Base-by-base conservation (phyloP, 768 basidiomycete genomes). In the Auricularia sp. region DNA sequence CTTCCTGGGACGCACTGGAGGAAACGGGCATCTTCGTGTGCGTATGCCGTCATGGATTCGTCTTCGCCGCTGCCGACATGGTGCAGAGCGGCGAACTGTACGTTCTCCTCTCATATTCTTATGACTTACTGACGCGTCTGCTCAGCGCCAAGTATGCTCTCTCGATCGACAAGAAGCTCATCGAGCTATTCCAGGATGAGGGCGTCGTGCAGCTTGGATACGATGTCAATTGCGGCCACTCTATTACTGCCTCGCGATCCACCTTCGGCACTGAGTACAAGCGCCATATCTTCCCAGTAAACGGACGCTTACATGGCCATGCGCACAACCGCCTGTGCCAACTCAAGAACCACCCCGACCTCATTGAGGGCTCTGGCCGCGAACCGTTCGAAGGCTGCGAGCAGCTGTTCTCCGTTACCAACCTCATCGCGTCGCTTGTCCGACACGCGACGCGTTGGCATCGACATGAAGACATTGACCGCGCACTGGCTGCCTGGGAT, bases 371-470 rank as follows among this genome's bases (percentile, higher is more conserved):
- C 4, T 42, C 62, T 14, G 62, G 62, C 39, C 34, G 42, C 3
- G 62, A 63, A 35, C 13, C 8, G 3, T 63, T 63, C 42, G 42
- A 63, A 18, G 42, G 35, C n/a, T 45, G 47, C 37, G 44, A 63
- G 37, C 47, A 39, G 39, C 18, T 63, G 18, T 63, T 63, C 62
- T 63, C 62, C 7, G 47, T 45, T 29, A 42, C 42, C 13, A 63
- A 63, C 42, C 62, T 63, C 37, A 63, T 47, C 7, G 44, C 62
- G 3, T 21, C 47, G 10, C 47, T 51, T 16, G 18, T 51, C 47
- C 65, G 70, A 0, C 67, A 73, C n/a, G 66, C 72, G 1, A 65
- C 69, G 1, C 16, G 44, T 2, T 76, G 72, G 45, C 75, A 75
- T 63, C 69, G 71, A 0, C 70, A 70, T 29, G 72, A 73, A 58